Conservation (phyloP, 345 rosid species). For the Salix caprea region DNA sequence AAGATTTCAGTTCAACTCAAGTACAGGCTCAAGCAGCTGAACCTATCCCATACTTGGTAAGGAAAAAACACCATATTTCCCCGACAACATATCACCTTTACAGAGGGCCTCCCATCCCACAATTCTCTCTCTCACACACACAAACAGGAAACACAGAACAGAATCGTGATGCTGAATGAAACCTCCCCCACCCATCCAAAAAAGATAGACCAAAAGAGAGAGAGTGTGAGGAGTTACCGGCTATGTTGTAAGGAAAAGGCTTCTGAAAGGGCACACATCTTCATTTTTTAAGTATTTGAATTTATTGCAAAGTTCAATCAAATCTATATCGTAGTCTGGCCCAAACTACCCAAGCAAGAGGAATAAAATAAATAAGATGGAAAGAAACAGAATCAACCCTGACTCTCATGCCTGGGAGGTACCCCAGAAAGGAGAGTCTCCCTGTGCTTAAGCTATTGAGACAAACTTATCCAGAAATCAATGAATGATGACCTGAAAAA, state of each 20-base stretch:
- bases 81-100: background rate
- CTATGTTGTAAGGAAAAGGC: background rate
- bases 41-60: background rate
- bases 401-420: background rate
- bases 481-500: background rate
- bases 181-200: background rate
- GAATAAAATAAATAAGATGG: background rate
- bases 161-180: background rate
- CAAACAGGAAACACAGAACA: background rate
- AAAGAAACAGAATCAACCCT: background rate
- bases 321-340: background rate
- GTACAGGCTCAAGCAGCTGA: background rate
- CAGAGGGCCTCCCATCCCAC: background rate
- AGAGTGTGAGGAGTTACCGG: background rate
- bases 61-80: background rate
- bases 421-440: background rate
- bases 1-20: conserved; percentile 5
- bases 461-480: background rate
- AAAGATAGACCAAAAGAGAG: background rate
- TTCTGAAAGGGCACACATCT: background rate
- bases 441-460: background rate
- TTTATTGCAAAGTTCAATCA: background rate
- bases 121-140: background rate
- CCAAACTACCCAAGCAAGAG: background rate
- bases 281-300: background rate